phyloP scores from a whole-genome alignment of 2,329 filamentous ascomycete genomes.

The Coniosporium tulheliwenetii region DNA sequence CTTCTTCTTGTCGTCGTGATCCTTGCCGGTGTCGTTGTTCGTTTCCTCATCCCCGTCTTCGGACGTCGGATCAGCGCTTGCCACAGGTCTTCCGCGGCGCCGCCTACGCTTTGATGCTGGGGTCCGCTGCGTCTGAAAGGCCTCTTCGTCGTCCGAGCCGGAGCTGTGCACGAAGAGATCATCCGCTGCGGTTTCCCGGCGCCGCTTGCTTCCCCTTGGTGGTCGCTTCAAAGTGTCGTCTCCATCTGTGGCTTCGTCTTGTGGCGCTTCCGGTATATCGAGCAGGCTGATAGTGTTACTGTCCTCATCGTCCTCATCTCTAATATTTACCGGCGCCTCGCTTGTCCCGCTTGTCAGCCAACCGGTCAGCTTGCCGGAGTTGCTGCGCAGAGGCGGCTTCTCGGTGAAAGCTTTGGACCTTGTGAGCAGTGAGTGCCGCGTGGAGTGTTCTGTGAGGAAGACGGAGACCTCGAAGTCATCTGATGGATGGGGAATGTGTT shows the following conservation, averaged over 20 bases:
- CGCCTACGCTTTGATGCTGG: slow-evolving; percentile 6
- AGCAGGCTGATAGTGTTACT: slow-evolving; percentile 33
- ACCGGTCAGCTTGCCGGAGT: slow-evolving; percentile 28
- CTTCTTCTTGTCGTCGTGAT: slow-evolving; percentile 72
- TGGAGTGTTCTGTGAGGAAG: slow-evolving; percentile 76
- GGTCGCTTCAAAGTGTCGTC: slow-evolving; percentile 4
- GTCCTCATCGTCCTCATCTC: slow-evolving; percentile 38
- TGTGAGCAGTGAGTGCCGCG: slow-evolving; percentile 70
- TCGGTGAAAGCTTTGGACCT: slow-evolving; percentile 61
- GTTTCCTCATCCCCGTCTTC: slow-evolving; percentile 8
- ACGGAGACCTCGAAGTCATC: slow-evolving; percentile 94
- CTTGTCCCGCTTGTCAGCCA: slow-evolving; percentile 25
- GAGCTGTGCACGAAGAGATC: slow-evolving; percentile 15
- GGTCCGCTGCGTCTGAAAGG: slow-evolving; percentile 11
- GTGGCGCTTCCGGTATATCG: slow-evolving; percentile 37
- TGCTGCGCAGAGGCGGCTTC: slow-evolving; percentile 26
- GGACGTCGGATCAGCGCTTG: slow-evolving; percentile 10
- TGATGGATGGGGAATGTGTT: slow-evolving; percentile 17
- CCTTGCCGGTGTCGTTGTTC: slow-evolving; percentile 1
- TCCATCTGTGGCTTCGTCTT: slow-evolving; percentile 9
- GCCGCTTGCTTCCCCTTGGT: slow-evolving; percentile 4
- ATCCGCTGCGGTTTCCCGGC: slow-evolving; percentile 11
- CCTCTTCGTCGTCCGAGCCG: slow-evolving; percentile 19
- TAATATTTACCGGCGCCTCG: slow-evolving; percentile 25
- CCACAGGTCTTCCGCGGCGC: slow-evolving; percentile 14